Percentiles rank a stretch among this genome's conserved stretches.
Evolutionary conservation across 1,284 basidiomycete genomes (phyloP).

Genomic region (Heterobasidion occidentale): DNA sequence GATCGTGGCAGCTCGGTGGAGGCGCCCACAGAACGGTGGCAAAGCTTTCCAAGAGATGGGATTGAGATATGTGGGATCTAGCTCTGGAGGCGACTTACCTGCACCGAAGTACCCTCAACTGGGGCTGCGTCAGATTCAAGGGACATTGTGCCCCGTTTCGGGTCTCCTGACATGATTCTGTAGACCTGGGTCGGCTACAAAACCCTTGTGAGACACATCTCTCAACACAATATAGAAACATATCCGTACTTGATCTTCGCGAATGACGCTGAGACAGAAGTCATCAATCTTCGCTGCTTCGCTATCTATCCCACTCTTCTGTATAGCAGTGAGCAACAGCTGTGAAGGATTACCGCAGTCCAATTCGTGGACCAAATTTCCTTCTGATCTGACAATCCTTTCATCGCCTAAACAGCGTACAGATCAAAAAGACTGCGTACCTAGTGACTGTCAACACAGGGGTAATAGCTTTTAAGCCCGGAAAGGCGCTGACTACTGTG

Average conservation of each 20-base stretch:
- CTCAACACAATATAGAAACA: neutral
- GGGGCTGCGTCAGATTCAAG: conserved; percentile 61
- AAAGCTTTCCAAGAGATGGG: neutral
- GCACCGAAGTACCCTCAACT: conserved; percentile 45
- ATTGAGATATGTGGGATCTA: neutral
- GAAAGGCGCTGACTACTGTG: conserved; percentile 33
- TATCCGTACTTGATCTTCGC: conserved; percentile 19
- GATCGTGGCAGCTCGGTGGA: neutral
- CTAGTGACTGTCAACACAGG: conserved; percentile 46
- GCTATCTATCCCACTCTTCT: conserved; percentile 24
- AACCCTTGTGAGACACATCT: neutral
- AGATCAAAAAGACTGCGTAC: conserved; percentile 23
- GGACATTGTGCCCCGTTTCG: conserved; percentile 67
- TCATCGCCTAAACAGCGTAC: neutral
- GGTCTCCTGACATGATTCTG: conserved; percentile 72
- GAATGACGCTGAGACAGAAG: conserved; percentile 53
- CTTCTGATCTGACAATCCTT: conserved; percentile 47
- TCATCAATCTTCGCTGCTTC: conserved; percentile 54
- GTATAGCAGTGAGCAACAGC: conserved; percentile 57
- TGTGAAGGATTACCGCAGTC: conserved; percentile 64
- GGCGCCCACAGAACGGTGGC: neutral
- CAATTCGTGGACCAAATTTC: conserved; percentile 69
- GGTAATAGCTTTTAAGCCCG: conserved; percentile 48
- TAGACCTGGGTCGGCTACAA: conserved; percentile 38
- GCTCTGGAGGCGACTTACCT: conserved; percentile 32